These are phyloP conservation scores for Rhynchosporium secalis DNA, from an alignment of 2,329 filamentous ascomycete species.

Conservation along the genomic window DNA sequence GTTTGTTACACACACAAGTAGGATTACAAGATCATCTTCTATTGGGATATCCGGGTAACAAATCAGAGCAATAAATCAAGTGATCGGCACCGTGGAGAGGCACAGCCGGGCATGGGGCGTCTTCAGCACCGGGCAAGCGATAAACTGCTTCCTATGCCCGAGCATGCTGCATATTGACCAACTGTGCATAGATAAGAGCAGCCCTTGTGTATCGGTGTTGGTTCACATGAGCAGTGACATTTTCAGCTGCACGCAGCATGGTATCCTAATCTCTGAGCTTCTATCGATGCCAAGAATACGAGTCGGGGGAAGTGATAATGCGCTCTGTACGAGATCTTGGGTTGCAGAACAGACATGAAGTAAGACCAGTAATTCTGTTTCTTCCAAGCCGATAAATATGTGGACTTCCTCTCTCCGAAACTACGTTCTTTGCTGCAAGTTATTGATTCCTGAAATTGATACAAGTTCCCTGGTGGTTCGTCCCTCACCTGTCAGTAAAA, in stretches of 20 bases:
- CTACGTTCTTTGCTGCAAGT: no score
- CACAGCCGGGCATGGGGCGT: neutral
- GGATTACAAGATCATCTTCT: no score
- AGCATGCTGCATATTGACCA: no score
- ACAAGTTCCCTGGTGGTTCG: no score
- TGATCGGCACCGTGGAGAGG: neutral
- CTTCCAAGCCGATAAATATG: no score
- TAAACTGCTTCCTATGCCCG: neutral
- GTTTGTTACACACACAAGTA: no score
- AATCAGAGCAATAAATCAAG: no score
- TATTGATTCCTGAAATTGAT: no score
- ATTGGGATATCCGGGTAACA: no score
- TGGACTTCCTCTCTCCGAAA: no score
- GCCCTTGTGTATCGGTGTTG: neutral
- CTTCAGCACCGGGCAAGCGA: conserved; percentile 1
- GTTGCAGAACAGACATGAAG: neutral
- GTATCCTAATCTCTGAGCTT: conserved; percentile 8
- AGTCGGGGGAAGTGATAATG: neutral
- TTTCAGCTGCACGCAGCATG: neutral
- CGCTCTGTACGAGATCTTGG: neutral
- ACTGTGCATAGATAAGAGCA: conserved; percentile 6
- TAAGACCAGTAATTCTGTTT: neutral
- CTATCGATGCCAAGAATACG: conserved; percentile 1
- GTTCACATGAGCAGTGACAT: neutral
- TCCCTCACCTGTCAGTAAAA: neutral